phyloP scores from a whole-genome alignment of 768 basidiomycete genomes.

The Boletus tomentosulus region DNA sequence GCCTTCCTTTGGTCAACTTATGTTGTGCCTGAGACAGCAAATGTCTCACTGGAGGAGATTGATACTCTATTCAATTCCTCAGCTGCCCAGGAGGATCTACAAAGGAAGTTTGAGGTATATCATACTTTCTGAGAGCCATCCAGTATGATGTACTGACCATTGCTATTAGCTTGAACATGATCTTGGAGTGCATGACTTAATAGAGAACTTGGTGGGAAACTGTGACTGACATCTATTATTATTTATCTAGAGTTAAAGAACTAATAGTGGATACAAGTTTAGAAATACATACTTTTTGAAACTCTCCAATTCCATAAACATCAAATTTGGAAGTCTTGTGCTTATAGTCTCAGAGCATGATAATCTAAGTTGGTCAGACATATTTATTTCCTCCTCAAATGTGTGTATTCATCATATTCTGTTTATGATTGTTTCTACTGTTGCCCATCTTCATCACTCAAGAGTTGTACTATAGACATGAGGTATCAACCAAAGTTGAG shows the following conservation, averaged over 20 bases:
- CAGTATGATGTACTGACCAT: background rate
- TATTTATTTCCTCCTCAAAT: no score
- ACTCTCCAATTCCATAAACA: no score
- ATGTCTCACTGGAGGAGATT: constrained; percentile 71
- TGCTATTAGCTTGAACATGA: constrained; percentile 52
- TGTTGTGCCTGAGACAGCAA: constrained; percentile 72
- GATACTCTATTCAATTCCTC: constrained; percentile 61
- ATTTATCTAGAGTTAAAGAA: background rate
- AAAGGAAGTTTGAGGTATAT: constrained; percentile 48
- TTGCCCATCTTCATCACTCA: no score
- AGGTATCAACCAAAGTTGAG: no score
- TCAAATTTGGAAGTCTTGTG: no score
- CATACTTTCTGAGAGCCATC: background rate
- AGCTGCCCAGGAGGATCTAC: constrained; percentile 52
- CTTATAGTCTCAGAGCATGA: no score
- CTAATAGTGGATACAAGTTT: background rate
- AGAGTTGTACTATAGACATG: no score
- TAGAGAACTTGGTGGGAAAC: constrained; percentile 34
- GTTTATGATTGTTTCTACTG: no score
- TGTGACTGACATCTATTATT: constrained; percentile 4
- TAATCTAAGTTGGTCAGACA: no score
- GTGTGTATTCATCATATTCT: no score
- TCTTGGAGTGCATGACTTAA: constrained; percentile 45
- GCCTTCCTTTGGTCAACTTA: constrained; percentile 72
- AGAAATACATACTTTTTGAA: no score